Evolutionary conservation across 164 flowering plant species (phyloP).

Genomic region (Stephania yunnanensis): DNA sequence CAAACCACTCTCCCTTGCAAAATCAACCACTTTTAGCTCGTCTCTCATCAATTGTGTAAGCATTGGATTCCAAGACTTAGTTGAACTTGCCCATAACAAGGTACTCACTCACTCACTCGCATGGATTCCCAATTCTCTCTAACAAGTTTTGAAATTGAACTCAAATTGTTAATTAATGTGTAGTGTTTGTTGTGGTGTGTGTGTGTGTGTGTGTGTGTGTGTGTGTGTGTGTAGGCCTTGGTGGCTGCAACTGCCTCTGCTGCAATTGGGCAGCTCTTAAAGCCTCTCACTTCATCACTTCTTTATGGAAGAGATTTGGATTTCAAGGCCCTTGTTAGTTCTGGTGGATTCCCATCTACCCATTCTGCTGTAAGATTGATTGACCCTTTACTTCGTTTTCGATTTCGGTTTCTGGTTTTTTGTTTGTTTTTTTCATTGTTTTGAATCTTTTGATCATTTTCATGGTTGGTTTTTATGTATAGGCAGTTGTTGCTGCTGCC

Average conservation of each 20-base stretch:
- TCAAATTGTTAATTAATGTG: no score
- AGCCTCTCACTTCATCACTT: constrained; percentile 62
- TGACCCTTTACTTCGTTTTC: neutral
- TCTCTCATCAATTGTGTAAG: constrained; percentile 8
- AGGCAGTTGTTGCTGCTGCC: constrained; percentile 77
- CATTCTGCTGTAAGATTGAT: constrained; percentile 66
- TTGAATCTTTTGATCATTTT: neutral
- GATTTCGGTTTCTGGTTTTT: neutral
- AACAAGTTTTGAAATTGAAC: neutral
- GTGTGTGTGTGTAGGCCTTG: constrained; percentile 37
- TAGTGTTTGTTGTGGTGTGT: no score
- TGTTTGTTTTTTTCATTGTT: no score
- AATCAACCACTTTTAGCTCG: neutral
- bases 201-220: neutral
- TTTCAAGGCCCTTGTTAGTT: constrained; percentile 35
- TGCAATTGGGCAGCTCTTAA: constrained; percentile 68
- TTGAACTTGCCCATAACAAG: constrained; percentile 40
- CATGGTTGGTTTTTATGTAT: constrained; percentile 6
- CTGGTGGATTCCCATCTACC: constrained; percentile 91
- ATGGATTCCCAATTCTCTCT: neutral
- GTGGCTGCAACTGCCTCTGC: constrained; percentile 60
- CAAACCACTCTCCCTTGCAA: neutral
- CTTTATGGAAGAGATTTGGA: constrained; percentile 51
- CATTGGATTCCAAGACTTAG: constrained; percentile 23
- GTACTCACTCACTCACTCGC: constrained; percentile 10